Evolutionary conservation across 176 grass and related monocot genomes (phyloP), one percentile per base, ranked within the genome.

Genomic region (Oryza officinalis): DNA sequence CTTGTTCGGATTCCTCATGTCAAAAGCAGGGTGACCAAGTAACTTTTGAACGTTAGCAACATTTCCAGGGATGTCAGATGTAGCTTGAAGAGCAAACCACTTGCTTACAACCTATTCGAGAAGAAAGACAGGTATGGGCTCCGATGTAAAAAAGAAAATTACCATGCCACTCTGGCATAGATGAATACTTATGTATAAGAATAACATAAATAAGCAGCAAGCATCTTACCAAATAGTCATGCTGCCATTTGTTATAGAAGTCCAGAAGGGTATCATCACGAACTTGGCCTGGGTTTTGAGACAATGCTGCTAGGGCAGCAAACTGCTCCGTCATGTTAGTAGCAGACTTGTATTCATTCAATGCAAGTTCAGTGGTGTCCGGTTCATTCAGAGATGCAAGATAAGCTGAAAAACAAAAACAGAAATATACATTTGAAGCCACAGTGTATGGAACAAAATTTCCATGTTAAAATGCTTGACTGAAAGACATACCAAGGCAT

Each of bases 1-100:
- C 93, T 99, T 99, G 74, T 96, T 92, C 60, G 96, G 96, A 73
- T 99, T 99, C 67, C 89, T 69, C 80, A 96, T 71, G 78, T 99
- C 96, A 68, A 99, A 99, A 67, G 96, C 93, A 78, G 96, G 93
- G 72, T 99, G 93, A 69, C 22, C 65, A 68, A 94, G 71, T 79
- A 99, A 8, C 81, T 99, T 96, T 30, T 92, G 79, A 61, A 96
- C 89, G 76, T 99, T 90, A 43, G 28, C 83, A 17, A 99, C 91
- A 70, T 99, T 99, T 71, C 91, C 93, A 71, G 91, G 96, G 83
- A 95, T 87, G 43, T 99, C 96, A 13, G 96, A 99, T 66, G 88
- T 92, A 70, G 96, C 93, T 94, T 99, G 96, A 73, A 99, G 93
- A 78, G 96, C 87, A 94, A 99, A 96, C 93, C 96, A 99, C 87